Evolutionary conservation across 768 basidiomycete species (phyloP).

Genomic region (Pulveroboletus sp.): DNA sequence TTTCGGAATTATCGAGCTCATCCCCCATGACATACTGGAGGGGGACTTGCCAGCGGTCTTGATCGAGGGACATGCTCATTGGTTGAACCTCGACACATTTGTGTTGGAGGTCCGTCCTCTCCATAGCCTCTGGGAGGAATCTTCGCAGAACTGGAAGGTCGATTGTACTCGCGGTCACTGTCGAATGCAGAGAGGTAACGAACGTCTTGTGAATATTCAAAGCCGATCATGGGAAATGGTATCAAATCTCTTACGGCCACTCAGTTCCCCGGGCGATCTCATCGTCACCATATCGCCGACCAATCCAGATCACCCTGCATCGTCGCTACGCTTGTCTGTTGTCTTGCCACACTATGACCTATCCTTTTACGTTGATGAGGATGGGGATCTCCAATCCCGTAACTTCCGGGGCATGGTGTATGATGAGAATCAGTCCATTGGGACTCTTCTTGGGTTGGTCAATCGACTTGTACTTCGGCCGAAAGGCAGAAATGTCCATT

Average conservation of each 20-base stretch:
- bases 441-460: slow-evolving; percentile 44
- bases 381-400: too few relatives aligned
- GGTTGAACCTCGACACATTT: background rate
- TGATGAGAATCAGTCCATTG: too few relatives aligned
- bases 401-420: too few relatives aligned
- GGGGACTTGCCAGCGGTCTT: slow-evolving; percentile 13
- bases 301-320: background rate
- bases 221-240: slow-evolving; percentile 25
- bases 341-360: slow-evolving; percentile 39
- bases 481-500: background rate
- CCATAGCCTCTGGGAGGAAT: slow-evolving; percentile 15
- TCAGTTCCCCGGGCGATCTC: slow-evolving; percentile 14
- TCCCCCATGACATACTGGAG: slow-evolving; percentile 16
- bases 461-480: slow-evolving; percentile 38
- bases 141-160: slow-evolving; percentile 21
- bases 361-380: slow-evolving; percentile 38
- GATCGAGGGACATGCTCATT: slow-evolving; percentile 4
- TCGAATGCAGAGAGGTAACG: background rate
- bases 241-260: slow-evolving; percentile 7
- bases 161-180: background rate
- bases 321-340: slow-evolving; percentile 19
- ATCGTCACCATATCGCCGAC: slow-evolving; percentile 8
- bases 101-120: background rate
- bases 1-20: slow-evolving; percentile 12
- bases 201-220: slow-evolving; percentile 21